phyloP scores from a whole-genome alignment of 257 asterid species.

The Apocynum venetum region DNA sequence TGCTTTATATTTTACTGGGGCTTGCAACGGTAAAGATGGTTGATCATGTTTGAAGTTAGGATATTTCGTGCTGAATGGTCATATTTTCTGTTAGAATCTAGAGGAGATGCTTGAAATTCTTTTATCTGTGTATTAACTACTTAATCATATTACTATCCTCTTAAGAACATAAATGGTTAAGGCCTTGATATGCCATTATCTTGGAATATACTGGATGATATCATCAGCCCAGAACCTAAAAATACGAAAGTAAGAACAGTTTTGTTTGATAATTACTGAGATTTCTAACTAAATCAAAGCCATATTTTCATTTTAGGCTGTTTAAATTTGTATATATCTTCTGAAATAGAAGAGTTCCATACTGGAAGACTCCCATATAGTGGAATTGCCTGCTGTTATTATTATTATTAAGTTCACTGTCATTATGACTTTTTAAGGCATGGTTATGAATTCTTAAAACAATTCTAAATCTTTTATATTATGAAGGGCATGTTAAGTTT shows the following conservation, averaged over 20 bases:
- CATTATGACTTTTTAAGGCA: not conserved
- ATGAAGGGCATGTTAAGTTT: not conserved
- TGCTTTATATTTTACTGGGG: not conserved
- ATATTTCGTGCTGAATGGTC: not conserved
- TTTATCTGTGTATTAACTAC: too few species aligned
- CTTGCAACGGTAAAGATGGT: not conserved
- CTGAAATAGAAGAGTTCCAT: not conserved
- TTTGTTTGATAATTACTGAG: not conserved
- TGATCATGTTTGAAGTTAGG: not conserved
- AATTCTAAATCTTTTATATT: not conserved
- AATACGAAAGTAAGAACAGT: not conserved
- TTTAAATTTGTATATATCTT: not conserved
- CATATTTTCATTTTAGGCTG: not conserved
- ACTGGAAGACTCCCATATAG: not conserved
- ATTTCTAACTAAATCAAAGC: not conserved
- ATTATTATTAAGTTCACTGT: not conserved
- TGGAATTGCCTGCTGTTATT: not conserved
- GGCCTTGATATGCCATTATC: not conserved
- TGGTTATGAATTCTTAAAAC: not conserved
- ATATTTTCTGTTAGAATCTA: not conserved
- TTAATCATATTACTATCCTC: not conserved
- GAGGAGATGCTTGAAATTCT: not conserved
- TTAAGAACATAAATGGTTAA: not conserved
- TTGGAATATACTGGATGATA: not conserved
- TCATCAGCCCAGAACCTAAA: not conserved